Base-by-base conservation (phyloP, 495 filamentous ascomycete species). In the Trichoderma reesei region DNA sequence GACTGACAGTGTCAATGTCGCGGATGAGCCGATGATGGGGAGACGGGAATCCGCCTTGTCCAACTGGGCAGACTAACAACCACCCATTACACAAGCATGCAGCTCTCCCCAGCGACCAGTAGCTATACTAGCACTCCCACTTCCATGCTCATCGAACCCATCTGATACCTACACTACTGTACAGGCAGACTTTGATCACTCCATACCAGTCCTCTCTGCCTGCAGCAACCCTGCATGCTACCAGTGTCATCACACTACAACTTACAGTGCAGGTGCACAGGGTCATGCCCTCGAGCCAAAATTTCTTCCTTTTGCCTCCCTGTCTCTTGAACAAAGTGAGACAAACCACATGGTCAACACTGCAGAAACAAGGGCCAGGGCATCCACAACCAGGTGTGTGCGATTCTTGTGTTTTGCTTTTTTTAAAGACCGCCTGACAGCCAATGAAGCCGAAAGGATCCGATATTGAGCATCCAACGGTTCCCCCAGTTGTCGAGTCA, bases 151-250 rank as follows among this genome's bases (percentile, higher is more conserved):
- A 56, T 56, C 18, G 13, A 56, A 34, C 20, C 20, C 9, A 10
- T 56, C 26, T 26, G 26, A 26, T 26, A 26, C 0, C 26, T n/a
- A 26, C 26, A 26, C 26, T 56, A 56, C 33, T 56, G 11, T 33
- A 31, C 51, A 13, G 33, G 51, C 51, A 56, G 42, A 56, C 26
- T 34, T 56, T 56, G 0, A 56, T 26, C 51, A 34, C 26, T 11
- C 46, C 26, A 26, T 26, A 11, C 38, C 11, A 39, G 38, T 39
- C 38, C 38, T 6, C 26, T 54, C 51, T 34, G 51, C 51, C 51
- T 56, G 51, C 51, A 56, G 51, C 51, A 56, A 56, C 51, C 51
- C 51, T 56, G 51, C 51, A 56, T 31, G 51, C 20, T 56, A 26
- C 51, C 51, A 56, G 44, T 56, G 16, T 6, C 13, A 56, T 56